A percentile compares a stretch with the other conserved stretches of the same genome.
These are phyloP conservation scores for Zizania latifolia DNA, from an alignment of 176 grass and related monocot species.

Conservation along the genomic window DNA sequence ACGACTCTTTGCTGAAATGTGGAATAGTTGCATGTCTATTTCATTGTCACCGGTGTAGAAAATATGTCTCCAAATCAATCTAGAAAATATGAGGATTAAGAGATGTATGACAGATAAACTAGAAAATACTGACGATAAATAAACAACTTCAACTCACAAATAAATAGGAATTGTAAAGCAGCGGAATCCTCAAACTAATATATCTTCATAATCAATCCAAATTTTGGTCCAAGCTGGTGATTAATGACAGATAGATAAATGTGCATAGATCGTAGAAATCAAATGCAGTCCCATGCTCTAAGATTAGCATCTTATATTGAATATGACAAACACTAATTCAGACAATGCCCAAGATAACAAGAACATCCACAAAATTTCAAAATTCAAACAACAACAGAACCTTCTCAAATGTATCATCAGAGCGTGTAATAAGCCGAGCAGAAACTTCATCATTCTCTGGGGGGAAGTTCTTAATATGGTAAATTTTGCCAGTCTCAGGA, in stretches of 20 bases:
- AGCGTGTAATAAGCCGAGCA: slow-evolving; percentile 59
- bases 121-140: background rate
- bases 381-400: slow-evolving; percentile 28
- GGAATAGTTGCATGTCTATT: background rate
- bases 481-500: slow-evolving; percentile 86
- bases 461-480: slow-evolving; percentile 73
- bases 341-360: background rate
- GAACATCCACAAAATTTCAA: background rate
- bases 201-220: background rate
- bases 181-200: background rate
- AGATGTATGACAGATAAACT: background rate
- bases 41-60: background rate
- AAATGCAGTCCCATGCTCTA: background rate
- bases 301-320: slow-evolving; percentile 9
- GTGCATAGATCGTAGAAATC: background rate
- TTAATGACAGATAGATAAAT: background rate
- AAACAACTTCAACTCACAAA: background rate
- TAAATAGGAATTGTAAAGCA: background rate
- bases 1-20: background rate
- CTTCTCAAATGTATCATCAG: slow-evolving; percentile 81
- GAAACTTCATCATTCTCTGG: slow-evolving; percentile 80
- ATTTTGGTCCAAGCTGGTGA: background rate
- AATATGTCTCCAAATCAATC: background rate
- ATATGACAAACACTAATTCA: background rate
- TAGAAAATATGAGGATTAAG: background rate